These are phyloP conservation scores for Tulasnella sp. DNA, from an alignment of 768 basidiomycete species.

Conservation along the genomic window DNA sequence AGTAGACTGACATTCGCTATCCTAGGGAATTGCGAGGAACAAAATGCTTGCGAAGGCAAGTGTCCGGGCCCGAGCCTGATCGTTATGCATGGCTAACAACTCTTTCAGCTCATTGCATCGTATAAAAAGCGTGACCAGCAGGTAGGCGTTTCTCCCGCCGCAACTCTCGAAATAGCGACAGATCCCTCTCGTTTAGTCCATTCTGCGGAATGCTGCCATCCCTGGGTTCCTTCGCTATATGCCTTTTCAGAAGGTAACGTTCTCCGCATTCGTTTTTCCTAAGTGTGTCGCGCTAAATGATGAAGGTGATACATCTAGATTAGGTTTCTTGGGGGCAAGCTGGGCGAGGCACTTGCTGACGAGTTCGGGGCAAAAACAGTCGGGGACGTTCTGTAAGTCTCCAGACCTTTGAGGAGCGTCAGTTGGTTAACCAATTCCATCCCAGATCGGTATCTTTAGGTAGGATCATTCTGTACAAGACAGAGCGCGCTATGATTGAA, in stretches of 20 bases:
- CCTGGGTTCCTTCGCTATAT: constrained; percentile 79
- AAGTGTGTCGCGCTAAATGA: not conserved
- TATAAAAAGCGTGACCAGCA: constrained; percentile 89
- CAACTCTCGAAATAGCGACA: not conserved
- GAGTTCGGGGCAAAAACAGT: constrained; percentile 89
- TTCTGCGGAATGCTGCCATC: constrained; percentile 78
- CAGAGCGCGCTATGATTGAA: not conserved
- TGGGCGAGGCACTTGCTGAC: constrained; percentile 79
- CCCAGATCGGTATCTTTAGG: not conserved
- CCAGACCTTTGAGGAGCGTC: not conserved
- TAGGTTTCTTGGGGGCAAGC: constrained; percentile 89
- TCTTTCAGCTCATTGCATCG: constrained; percentile 70
- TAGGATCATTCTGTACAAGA: not conserved
- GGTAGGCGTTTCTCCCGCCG: constrained; percentile 42
- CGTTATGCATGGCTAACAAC: too few species aligned
- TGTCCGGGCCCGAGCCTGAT: not conserved
- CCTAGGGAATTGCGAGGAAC: constrained; percentile 82
- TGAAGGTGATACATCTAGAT: constrained; percentile 52
- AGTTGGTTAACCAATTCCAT: not conserved
- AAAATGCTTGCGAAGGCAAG: constrained; percentile 91
- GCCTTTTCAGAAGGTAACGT: constrained; percentile 74
- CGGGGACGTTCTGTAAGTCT: constrained; percentile 77
- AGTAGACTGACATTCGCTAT: not conserved
- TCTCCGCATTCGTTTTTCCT: not conserved
- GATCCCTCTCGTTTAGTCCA: constrained; percentile 52